phyloP scores from a whole-genome alignment of 2,329 filamentous ascomycete species.

The Arthroderma sp. region DNA sequence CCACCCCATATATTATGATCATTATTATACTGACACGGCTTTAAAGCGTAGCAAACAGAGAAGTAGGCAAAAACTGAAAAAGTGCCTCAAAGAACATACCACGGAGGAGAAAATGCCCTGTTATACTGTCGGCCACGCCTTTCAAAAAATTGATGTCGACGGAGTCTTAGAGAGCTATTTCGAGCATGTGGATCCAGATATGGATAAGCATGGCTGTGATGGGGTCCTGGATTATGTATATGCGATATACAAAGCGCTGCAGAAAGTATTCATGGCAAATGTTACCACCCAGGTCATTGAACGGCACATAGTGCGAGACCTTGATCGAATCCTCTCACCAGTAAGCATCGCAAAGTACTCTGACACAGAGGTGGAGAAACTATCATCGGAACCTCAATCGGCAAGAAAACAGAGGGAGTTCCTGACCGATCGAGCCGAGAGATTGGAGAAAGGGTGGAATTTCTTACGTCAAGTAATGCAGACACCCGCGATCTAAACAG shows the following conservation, averaged over 20 bases:
- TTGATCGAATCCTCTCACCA: constrained; percentile 1
- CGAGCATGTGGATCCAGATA: constrained; percentile 1
- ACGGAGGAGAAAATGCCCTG: background rate
- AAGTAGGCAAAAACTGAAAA: constrained; percentile 1
- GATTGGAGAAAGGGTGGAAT: background rate
- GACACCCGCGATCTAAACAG: too few relatives aligned
- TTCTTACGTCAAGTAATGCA: background rate
- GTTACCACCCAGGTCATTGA: constrained; percentile 3
- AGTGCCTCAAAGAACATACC: background rate
- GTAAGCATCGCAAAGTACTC: background rate
- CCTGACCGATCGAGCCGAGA: background rate
- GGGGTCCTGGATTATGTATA: constrained; percentile 1
- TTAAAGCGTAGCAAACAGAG: background rate
- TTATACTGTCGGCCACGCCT: background rate
- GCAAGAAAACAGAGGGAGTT: constrained; percentile 1
- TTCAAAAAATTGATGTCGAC: background rate
- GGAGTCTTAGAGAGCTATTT: background rate
- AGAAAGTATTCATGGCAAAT: constrained; percentile 2
- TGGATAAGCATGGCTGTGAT: constrained; percentile 4
- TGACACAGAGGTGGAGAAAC: background rate
- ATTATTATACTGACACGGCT: constrained; percentile 4
- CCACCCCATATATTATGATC: constrained; percentile 5
- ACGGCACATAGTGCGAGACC: background rate
- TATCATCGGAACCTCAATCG: constrained; percentile 1
- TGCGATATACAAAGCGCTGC: constrained; percentile 1